These are phyloP conservation scores for Porodaedalea pini DNA, from an alignment of 1,284 basidiomycete genomes.

Conservation along the genomic window DNA sequence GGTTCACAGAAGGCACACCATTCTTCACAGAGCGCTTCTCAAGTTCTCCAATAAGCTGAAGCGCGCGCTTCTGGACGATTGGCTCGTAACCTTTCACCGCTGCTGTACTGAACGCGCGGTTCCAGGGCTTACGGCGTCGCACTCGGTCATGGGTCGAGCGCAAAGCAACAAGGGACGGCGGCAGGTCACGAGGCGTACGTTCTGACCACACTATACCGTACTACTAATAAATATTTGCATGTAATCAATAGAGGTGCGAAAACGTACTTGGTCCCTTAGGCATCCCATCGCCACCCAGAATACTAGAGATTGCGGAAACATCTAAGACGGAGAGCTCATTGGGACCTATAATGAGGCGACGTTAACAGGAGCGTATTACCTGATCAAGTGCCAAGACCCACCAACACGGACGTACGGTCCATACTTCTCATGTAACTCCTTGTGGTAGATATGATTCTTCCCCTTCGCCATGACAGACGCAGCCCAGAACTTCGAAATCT, in stretches of 20 bases:
- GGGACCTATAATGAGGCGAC: conserved; percentile 27
- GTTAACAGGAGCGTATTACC: background rate
- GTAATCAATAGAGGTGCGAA: conserved; percentile 31
- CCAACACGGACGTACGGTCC: conserved; percentile 24
- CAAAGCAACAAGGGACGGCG: conserved; percentile 17
- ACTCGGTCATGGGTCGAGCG: conserved; percentile 37
- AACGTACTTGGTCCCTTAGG: conserved; percentile 31
- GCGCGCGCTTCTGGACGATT: conserved; percentile 31
- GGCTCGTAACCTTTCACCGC: conserved; percentile 39
- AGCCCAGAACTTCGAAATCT: conserved; percentile 22
- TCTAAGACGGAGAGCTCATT: conserved; percentile 34
- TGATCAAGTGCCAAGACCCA: background rate
- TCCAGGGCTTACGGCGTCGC: conserved; percentile 40
- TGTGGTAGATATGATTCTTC: too few relatives aligned
- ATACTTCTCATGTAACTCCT: conserved; percentile 23
- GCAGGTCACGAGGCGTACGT: background rate
- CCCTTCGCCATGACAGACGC: conserved; percentile 16
- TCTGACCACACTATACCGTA: conserved; percentile 25
- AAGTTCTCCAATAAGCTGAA: conserved; percentile 34
- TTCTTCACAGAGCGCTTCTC: conserved; percentile 12
- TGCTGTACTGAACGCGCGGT: conserved; percentile 36
- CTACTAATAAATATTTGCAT: conserved; percentile 32
- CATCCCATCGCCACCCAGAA: conserved; percentile 31
- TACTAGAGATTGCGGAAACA: conserved; percentile 27
- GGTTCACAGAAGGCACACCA: conserved; percentile 26